Evolutionary conservation across 495 filamentous ascomycete species (phyloP).

Genomic region (Neurospora sp.): DNA sequence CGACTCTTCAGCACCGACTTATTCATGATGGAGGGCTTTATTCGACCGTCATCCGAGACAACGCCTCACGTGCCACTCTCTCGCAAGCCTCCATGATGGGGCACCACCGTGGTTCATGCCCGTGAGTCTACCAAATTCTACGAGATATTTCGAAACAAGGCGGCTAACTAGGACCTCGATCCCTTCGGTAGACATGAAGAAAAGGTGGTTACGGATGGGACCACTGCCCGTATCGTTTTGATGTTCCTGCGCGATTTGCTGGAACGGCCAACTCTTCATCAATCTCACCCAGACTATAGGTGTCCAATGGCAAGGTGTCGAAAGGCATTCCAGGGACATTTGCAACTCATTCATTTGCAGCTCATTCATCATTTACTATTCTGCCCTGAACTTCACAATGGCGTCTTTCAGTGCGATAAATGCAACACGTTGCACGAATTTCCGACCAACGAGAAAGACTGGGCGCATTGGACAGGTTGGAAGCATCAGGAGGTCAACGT

Average conservation of each 20-base stretch:
- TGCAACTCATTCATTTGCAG: constrained; percentile 20
- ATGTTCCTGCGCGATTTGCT: constrained; percentile 27
- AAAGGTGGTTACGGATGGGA: constrained; percentile 20
- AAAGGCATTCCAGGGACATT: constrained; percentile 9
- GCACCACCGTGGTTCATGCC: constrained; percentile 12
- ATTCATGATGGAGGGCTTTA: constrained; percentile 22
- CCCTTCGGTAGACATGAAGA: constrained; percentile 18
- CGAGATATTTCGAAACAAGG: not conserved
- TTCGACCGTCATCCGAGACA: constrained; percentile 12
- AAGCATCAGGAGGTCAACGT: constrained; percentile 8
- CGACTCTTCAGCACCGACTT: constrained; percentile 20
- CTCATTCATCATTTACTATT: constrained; percentile 24
- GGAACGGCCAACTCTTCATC: constrained; percentile 15
- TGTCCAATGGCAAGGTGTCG: constrained; percentile 26
- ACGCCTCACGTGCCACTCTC: constrained; percentile 9
- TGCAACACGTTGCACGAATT: constrained; percentile 22
- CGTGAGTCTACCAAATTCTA: constrained; percentile 15
- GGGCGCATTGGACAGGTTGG: constrained; percentile 22
- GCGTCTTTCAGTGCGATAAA: constrained; percentile 25
- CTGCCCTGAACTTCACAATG: constrained; percentile 20
- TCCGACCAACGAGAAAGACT: constrained; percentile 28
- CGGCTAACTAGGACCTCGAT: too few species aligned
- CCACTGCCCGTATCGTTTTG: constrained; percentile 23
- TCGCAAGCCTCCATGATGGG: constrained; percentile 16
- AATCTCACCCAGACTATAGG: constrained; percentile 7